phyloP scores from a whole-genome alignment of 1,284 basidiomycete genomes.

The Ceratobasidium sp. region DNA sequence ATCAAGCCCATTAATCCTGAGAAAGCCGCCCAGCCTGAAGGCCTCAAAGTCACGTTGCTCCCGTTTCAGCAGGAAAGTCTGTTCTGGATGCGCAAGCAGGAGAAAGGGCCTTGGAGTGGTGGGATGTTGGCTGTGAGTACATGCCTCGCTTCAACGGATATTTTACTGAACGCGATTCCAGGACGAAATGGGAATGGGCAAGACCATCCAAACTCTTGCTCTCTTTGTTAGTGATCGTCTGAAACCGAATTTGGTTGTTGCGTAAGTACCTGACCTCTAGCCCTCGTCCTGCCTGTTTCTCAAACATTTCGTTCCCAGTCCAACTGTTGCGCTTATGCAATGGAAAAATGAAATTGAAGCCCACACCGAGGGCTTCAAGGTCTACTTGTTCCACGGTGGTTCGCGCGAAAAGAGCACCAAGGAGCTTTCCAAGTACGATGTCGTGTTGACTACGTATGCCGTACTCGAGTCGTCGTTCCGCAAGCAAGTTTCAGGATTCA shows the following conservation, averaged over 20 bases:
- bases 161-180: slow-evolving; percentile 45
- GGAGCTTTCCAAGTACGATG: slow-evolving; percentile 84
- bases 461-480: slow-evolving; percentile 68
- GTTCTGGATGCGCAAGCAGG: slow-evolving; percentile 96
- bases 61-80: slow-evolving; percentile 77
- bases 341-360: slow-evolving; percentile 94
- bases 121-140: slow-evolving; percentile 86
- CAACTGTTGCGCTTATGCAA: slow-evolving; percentile 98
- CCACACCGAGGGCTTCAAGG: slow-evolving; percentile 76
- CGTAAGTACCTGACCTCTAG: slow-evolving; percentile 58
- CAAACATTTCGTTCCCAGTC: slow-evolving; percentile 55
- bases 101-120: slow-evolving; percentile 85
- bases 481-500: slow-evolving; percentile 92
- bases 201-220: slow-evolving; percentile 97
- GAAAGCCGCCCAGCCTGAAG: slow-evolving; percentile 78
- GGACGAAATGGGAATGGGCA: slow-evolving; percentile 98
- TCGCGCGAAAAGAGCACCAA: slow-evolving; percentile 66
- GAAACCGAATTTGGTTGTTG: slow-evolving; percentile 90
- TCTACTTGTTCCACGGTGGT: slow-evolving; percentile 90
- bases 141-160: slow-evolving; percentile 41
- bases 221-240: slow-evolving; percentile 80
- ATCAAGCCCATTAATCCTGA: slow-evolving; percentile 71
- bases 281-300: neutral
- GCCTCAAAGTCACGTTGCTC: slow-evolving; percentile 70
- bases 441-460: slow-evolving; percentile 54